phyloP scores from a whole-genome alignment of 805 yeast genomes.

The Candida coleopterorum region DNA sequence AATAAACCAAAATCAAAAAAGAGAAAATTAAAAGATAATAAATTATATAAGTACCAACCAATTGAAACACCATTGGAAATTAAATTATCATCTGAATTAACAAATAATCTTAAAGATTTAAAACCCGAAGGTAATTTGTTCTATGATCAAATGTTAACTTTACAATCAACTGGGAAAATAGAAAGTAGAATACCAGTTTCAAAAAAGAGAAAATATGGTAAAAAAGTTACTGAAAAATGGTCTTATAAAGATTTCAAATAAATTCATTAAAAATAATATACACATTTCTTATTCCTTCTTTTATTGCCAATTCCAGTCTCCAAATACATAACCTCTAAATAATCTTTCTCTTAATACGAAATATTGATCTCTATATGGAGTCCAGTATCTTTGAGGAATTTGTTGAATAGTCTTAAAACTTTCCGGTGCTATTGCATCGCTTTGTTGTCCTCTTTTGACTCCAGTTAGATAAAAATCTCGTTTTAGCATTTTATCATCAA shows the following conservation, averaged over 20 bases:
- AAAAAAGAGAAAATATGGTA: conserved; percentile 62
- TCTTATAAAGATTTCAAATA: conserved; percentile 83
- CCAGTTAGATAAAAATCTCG: conserved; percentile 80
- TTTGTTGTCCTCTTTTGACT: conserved; percentile 60
- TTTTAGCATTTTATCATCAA: conserved; percentile 51
- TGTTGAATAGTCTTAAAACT: conserved; percentile 55
- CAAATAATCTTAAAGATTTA: conserved; percentile 76
- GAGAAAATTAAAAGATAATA: conserved; percentile 19
- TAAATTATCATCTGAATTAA: conserved; percentile 83
- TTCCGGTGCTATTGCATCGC: conserved; percentile 68
- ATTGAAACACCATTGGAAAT: conserved; percentile 55
- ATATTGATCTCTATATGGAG: conserved; percentile 45
- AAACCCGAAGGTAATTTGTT: conserved; percentile 88
- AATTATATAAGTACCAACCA: conserved; percentile 40
- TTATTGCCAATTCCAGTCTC: conserved; percentile 35
- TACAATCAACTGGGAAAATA: conserved; percentile 82
- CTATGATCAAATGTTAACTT: conserved; percentile 72
- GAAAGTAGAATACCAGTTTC: conserved; percentile 76
- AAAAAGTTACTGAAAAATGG: conserved; percentile 87
- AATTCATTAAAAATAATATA: too few relatives aligned
- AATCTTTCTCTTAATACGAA: conserved; percentile 44
- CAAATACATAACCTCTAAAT: conserved; percentile 42
- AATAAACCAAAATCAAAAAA: conserved; percentile 14
- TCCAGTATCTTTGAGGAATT: conserved; percentile 36
- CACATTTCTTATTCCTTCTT: too few relatives aligned